These are phyloP conservation scores for Venturia oleaginea DNA, from an alignment of 2,329 filamentous ascomycete species.

Conservation along the genomic window DNA sequence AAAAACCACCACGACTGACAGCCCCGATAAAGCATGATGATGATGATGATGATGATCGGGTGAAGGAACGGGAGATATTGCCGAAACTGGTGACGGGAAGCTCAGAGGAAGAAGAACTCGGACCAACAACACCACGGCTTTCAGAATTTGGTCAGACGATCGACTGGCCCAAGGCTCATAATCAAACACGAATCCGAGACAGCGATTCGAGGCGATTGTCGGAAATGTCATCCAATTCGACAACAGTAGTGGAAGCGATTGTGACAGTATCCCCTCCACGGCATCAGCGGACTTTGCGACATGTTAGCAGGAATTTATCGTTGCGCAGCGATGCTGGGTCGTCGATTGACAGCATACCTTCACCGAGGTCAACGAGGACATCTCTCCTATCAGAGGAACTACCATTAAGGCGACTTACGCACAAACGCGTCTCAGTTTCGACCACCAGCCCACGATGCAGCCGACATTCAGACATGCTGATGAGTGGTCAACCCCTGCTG, in stretches of 20 bases:
- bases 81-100: slow-evolving; percentile 4
- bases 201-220: slow-evolving; percentile 36
- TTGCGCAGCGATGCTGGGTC: slow-evolving; percentile 34
- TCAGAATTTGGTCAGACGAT: slow-evolving; percentile 10
- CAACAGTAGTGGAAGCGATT: slow-evolving; percentile 46
- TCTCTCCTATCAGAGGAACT: slow-evolving; percentile 38
- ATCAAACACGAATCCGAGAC: slow-evolving; percentile 17
- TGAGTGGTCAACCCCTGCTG: background rate
- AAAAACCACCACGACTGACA: slow-evolving; percentile 18
- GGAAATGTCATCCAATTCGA: slow-evolving; percentile 38
- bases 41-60: background rate
- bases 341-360: slow-evolving; percentile 31
- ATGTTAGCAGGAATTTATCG: slow-evolving; percentile 45
- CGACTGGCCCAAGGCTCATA: slow-evolving; percentile 19
- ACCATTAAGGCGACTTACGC: slow-evolving; percentile 15
- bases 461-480: background rate
- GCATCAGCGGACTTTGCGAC: slow-evolving; percentile 39
- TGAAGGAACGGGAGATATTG: slow-evolving; percentile 7
- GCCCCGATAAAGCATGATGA: background rate
- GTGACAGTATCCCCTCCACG: slow-evolving; percentile 43
- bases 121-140: slow-evolving; percentile 4
- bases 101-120: slow-evolving; percentile 12
- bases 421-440: background rate
- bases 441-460: background rate
- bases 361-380: slow-evolving; percentile 34